These are phyloP conservation scores for Dothiorella sarmentorum DNA, from an alignment of 2,329 filamentous ascomycete genomes.

Conservation along the genomic window DNA sequence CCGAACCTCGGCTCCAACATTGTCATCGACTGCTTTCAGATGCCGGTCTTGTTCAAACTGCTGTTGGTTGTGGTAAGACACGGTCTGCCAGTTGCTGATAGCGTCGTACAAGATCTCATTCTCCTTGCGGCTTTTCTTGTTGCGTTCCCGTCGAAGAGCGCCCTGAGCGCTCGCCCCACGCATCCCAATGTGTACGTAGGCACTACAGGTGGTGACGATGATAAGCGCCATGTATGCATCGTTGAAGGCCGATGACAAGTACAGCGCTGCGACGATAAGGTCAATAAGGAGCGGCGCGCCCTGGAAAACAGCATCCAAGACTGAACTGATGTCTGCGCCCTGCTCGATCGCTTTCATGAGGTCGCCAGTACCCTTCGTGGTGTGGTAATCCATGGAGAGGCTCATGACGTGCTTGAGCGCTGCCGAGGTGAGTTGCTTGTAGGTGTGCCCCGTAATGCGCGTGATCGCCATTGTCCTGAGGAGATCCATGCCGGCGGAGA, in stretches of 20 bases:
- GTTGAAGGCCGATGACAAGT: constrained; percentile 60
- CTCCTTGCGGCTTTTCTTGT: constrained; percentile 47
- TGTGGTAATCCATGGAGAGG: constrained; percentile 68
- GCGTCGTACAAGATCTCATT: constrained; percentile 56
- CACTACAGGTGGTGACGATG: constrained; percentile 34
- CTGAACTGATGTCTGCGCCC: constrained; percentile 56
- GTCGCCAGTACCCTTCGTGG: constrained; percentile 62
- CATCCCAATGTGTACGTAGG: constrained; percentile 52
- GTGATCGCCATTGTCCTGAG: not conserved
- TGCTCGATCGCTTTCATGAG: constrained; percentile 63
- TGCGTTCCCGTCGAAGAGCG: constrained; percentile 41
- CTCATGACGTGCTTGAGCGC: constrained; percentile 66
- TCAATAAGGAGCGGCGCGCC: constrained; percentile 62
- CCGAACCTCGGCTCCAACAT: constrained; percentile 31
- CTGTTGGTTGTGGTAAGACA: constrained; percentile 57
- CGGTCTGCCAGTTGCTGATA: constrained; percentile 59
- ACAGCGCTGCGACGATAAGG: constrained; percentile 57
- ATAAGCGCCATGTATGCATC: constrained; percentile 50
- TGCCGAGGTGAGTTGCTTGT: constrained; percentile 56
- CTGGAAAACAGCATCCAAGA: constrained; percentile 60
- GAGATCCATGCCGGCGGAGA: not conserved
- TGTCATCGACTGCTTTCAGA: constrained; percentile 34
- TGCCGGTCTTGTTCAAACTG: constrained; percentile 53
- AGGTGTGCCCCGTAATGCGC: constrained; percentile 40
- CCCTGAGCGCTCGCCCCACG: constrained; percentile 40